Percentiles rank a stretch among this genome's conserved stretches.
phyloP scores from a whole-genome alignment of 2,329 filamentous ascomycete species.

The Stachybotrys elegans region DNA sequence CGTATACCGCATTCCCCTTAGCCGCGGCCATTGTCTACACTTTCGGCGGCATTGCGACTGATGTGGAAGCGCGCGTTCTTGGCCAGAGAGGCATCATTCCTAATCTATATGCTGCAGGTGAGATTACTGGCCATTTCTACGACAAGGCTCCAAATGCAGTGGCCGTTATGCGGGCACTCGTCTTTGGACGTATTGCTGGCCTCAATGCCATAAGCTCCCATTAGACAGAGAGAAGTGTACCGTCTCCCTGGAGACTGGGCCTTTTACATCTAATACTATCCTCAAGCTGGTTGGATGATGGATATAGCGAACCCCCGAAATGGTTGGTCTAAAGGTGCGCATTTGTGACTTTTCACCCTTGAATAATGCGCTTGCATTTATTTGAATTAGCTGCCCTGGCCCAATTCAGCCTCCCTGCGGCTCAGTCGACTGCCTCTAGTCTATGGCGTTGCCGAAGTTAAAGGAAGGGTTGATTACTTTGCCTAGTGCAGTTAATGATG shows the following conservation, averaged over 20 bases:
- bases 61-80: slow-evolving; percentile 7
- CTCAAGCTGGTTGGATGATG: slow-evolving; percentile 1
- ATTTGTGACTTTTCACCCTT: slow-evolving; percentile 2
- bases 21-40: slow-evolving; percentile 7
- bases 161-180: slow-evolving; percentile 7
- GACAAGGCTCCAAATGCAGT: slow-evolving; percentile 7
- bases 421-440: slow-evolving; percentile 1
- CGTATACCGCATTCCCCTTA: slow-evolving; percentile 8
- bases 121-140: slow-evolving; percentile 7
- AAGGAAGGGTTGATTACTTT: slow-evolving; percentile 2
- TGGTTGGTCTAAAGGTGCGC: slow-evolving; percentile 1
- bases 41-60: slow-evolving; percentile 7
- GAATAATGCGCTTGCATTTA: slow-evolving; percentile 2
- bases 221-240: slow-evolving; percentile 6
- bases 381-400: slow-evolving; percentile 1
- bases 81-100: slow-evolving; percentile 7
- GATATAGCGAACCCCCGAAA: slow-evolving; percentile 1
- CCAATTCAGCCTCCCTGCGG: slow-evolving; percentile 1
- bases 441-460: slow-evolving; percentile 1
- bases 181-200: slow-evolving; percentile 7
- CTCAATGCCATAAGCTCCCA: slow-evolving; percentile 6
- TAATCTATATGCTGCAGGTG: slow-evolving; percentile 7
- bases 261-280: slow-evolving; percentile 2
- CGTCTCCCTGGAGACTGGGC: slow-evolving; percentile 2
- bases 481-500: slow-evolving; percentile 1